Base-by-base conservation (phyloP, 2,329 filamentous ascomycete species). In the Fusarium longipes region DNA sequence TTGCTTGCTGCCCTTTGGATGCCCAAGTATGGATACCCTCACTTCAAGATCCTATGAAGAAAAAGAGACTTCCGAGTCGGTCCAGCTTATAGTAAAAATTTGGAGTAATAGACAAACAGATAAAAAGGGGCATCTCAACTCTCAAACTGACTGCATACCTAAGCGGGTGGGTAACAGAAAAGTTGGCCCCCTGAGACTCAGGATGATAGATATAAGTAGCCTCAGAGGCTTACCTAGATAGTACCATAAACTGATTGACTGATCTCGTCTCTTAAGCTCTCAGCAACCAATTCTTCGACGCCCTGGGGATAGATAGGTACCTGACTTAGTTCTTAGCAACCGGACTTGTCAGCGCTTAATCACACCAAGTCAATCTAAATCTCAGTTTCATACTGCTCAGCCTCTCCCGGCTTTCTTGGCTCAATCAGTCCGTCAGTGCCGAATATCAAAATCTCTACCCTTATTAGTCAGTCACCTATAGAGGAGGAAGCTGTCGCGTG, bases 1-100 rank as follows among this genome's bases (percentile, higher is more conserved):
- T 65, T 68, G 42, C 59, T 65, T 68, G 65, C 45, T 67, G 65
- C 65, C 65, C 65, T 60, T 68, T 67, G 49, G 65, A 56, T 65
- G 60, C 65, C 65, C 39, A 67, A 52, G 42, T 63, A 67, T 67
- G 64, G 65, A 68, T 67, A 65, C 64, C 54, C 33, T 65, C 56
- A 61, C 57, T 35, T 61, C 40, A 33, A 24, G 33, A 47, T 56
- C n/a, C 24, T 17, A 15, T 42, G 32, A 61, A 39, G 45, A 50
- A 63, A 24, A 40, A 36, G 36, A 52, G 47, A 57, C 43, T 17
- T 40, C 36, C 53, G 52, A 24, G 40, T 43, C 17, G 43, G 55
- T 27, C 50, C 24, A 47, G 29, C 25, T 47, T 52, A 25, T 40
- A n/a, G n/a, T 24, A 40, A 14, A 40, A 40, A 29, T 35, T 20